phyloP scores from a whole-genome alignment of 768 basidiomycete species.

The Suillus luteus region DNA sequence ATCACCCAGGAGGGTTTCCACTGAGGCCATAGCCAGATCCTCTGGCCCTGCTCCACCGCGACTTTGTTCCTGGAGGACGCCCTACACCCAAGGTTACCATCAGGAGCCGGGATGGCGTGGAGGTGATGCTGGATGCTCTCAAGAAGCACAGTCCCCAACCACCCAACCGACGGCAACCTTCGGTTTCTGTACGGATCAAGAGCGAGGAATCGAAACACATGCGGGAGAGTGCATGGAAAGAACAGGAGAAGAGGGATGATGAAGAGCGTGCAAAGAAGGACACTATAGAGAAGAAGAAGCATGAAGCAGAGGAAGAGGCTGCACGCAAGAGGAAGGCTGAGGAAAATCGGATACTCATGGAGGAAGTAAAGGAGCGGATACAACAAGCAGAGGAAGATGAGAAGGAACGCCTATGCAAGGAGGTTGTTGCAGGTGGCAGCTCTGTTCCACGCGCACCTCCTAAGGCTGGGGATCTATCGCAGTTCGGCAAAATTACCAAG shows the following conservation, averaged over 20 bases:
- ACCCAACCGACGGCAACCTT: constrained; percentile 32
- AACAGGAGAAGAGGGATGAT: constrained; percentile 41
- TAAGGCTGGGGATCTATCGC: constrained; percentile 84
- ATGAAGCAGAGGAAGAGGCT: constrained; percentile 38
- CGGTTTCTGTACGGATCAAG: constrained; percentile 65
- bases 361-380: constrained; percentile 40
- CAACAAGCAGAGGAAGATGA: constrained; percentile 37
- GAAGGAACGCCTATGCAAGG: constrained; percentile 24
- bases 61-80: constrained; percentile 63
- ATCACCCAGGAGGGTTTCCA: too few species aligned
- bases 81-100: constrained; percentile 50
- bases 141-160: constrained; percentile 49
- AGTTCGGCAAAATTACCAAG: constrained; percentile 86
- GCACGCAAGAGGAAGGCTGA: constrained; percentile 45
- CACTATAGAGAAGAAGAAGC: constrained; percentile 38
- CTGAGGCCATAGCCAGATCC: too few species aligned
- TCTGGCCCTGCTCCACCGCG: too few species aligned
- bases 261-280: constrained; percentile 40
- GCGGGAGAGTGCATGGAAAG: constrained; percentile 46
- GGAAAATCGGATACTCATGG: constrained; percentile 38
- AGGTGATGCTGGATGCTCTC: constrained; percentile 60
- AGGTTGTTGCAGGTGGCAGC: constrained; percentile 53
- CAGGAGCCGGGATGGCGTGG: constrained; percentile 64
- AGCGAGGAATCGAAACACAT: constrained; percentile 55
- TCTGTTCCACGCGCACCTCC: constrained; percentile 56